Conservation (phyloP, 257 asterid species). For the Primulina eburnea region DNA sequence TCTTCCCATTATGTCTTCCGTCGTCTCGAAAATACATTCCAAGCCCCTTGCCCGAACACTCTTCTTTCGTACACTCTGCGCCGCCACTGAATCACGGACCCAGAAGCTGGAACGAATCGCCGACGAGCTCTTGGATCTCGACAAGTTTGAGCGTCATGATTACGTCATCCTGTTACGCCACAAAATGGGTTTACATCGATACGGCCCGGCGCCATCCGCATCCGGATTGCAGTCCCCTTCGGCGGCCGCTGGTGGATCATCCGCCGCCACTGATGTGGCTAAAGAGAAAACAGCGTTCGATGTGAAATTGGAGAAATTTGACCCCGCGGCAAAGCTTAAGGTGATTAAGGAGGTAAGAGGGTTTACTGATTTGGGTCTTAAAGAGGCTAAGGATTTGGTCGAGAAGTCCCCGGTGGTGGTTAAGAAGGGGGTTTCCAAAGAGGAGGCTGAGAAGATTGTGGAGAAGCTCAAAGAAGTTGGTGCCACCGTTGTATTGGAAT, state of each 20-base stretch:
- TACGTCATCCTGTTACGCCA: constrained; percentile 55
- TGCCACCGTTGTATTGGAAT: constrained; percentile 47
- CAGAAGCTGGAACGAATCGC: constrained; percentile 79
- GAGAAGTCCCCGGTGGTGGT: constrained; percentile 48
- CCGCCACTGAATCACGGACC: constrained; percentile 42
- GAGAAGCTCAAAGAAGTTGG: constrained; percentile 49
- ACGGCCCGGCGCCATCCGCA: constrained; percentile 55
- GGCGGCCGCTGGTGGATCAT: constrained; percentile 20
- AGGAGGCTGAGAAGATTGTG: constrained; percentile 45
- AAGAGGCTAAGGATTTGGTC: constrained; percentile 56
- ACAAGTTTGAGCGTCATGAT: constrained; percentile 72
- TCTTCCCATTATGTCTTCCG: constrained; percentile 36
- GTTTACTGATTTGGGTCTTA: constrained; percentile 49
- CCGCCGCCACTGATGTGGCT: constrained; percentile 23
- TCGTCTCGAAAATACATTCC: constrained; percentile 36
- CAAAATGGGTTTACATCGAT: constrained; percentile 68
- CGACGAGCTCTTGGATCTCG: constrained; percentile 59
- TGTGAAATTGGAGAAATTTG: constrained; percentile 47
- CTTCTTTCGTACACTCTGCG: constrained; percentile 42
- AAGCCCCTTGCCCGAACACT: constrained; percentile 32
- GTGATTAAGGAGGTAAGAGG: constrained; percentile 58
- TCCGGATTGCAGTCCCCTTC: constrained; percentile 34
- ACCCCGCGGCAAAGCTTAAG: constrained; percentile 44
- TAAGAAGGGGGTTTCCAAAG: constrained; percentile 44
- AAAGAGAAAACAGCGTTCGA: constrained; percentile 40